phyloP scores from a whole-genome alignment of 164 flowering plant genomes.

The Hamamelis virginiana region DNA sequence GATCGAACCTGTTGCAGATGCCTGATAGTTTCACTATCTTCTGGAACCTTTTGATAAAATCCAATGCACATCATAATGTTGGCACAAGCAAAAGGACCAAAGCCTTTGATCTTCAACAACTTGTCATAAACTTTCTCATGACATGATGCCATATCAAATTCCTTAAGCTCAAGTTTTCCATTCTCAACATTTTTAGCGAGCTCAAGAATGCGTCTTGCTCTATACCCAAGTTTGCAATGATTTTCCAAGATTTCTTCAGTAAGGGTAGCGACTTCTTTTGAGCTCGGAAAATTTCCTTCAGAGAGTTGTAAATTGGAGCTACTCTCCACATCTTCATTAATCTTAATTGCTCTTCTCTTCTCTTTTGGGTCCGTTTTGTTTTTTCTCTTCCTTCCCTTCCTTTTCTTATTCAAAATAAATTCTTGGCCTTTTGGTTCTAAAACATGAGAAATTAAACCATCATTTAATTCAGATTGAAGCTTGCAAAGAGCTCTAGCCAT shows the following conservation, averaged over 20 bases:
- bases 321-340: not conserved
- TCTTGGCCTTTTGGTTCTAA: no score
- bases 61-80: conserved; percentile 32
- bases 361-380: no score
- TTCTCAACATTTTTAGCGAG: conserved; percentile 17
- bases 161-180: conserved; percentile 12
- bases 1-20: conserved; percentile 13
- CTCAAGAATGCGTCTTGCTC: conserved; percentile 15
- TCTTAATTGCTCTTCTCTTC: not conserved
- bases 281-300: conserved; percentile 27
- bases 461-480: conserved; percentile 11
- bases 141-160: not conserved
- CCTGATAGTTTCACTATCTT: conserved; percentile 22
- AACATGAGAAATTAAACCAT: no score
- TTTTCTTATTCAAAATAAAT: no score
- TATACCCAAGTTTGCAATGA: conserved; percentile 22
- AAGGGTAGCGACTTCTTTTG: conserved; percentile 22
- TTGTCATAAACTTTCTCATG: not conserved
- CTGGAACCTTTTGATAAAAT: conserved; percentile 22
- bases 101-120: conserved; percentile 17
- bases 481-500: conserved; percentile 31
- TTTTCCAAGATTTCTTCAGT: conserved; percentile 1
- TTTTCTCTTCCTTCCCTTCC: not conserved
- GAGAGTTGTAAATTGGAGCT: not conserved
- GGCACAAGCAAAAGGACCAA: conserved; percentile 24